Base-by-base conservation (phyloP, 2,329 filamentous ascomycete species). In the Neoscytalidium dimidiatum region DNA sequence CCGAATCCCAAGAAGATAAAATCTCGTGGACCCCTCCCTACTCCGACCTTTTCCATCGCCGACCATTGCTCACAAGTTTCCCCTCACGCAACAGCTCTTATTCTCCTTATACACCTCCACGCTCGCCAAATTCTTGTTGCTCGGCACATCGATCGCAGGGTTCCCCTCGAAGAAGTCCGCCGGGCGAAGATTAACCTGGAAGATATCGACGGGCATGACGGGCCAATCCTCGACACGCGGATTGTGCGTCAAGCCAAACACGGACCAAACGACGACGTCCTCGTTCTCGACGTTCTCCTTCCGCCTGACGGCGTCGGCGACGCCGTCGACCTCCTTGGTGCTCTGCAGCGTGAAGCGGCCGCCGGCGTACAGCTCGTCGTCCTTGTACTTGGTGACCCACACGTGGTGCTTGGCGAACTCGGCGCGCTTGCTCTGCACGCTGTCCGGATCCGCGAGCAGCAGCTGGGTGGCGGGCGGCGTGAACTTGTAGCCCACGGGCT, bases 131-230 rank as follows among this genome's bases (percentile, higher is more conserved):
- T 65, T 65, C 53, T 46, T 43, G 56, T 60, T 61, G 63, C 53
- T 65, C n/a, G 83, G 83, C 23, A 86, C 82, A 73, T 86, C 83
- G 60, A 86, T 79, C 4, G 81, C 79, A 0, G 84, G 84, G 58
- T 86, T 86, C 31, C 73, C 77, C 1, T 77, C 78, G 67, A 86
- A 86, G 77, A 86, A 86, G 68, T 86, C 83, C 9, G 79, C 76
- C 0, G 84, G 83, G 44, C 81, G 78, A 62, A 85, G 74, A 28
- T 80, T 75, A 4, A 85, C 68, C 67, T 80, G 77, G 67, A 82
- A 79, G 41, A 82, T 81, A 67, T 84, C 82, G 1, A 77, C 74
- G 0, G 82, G 82, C 79, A 74, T 66, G 1, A 77, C 74, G 0
- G 82, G 82, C 79, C 74, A 64, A 46, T 67, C 56, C 49, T 66